Base-by-base conservation (phyloP, 495 filamentous ascomycete genomes). In the Lepraria neglecta region DNA sequence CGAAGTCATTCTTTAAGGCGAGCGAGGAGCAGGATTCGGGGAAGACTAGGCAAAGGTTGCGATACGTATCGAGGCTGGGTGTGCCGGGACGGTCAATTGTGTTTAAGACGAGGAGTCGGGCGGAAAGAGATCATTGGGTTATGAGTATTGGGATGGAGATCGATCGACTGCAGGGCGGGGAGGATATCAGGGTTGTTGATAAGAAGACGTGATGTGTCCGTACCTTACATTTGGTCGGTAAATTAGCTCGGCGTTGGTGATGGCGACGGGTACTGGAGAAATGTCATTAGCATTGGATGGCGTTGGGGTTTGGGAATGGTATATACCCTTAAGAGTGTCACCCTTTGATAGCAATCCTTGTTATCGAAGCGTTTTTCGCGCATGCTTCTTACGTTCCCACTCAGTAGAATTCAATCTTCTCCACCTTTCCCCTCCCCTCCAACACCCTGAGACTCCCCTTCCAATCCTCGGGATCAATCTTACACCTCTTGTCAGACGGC, bases 81-180 rank as follows among this genome's bases (percentile, higher is more conserved):
- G 77, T 78, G 28, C 78, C 81, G 54, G 87, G 87, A 27, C 76
- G 85, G 59, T 84, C 82, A 42, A 81, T 86, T 40, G 86, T 90
- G 15, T 90, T 90, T 65, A 87, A 85, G 70, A 79, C 87, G 31
- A 78, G 86, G 51, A 87, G 81, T 71, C 77, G 87, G 27, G 78
- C 86, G 15, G 87, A 90, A 70, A 84, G 87, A 61, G 87, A 90
- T 74, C 82, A 83, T 46, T 90, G 87, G 87, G 87, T 90, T 35
- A 71, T 88, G 75, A 85, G 77, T 62, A 85, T 90, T 40, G 81
- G 80, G 44, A 82, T 84, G 64, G 87, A 90, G 72, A 90, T 90
- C 72, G 86, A 90, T 70, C 75, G 86, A 58, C 65, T 87, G 61
- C 83, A 86, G 71, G 72, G 65, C 42, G 71, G 67, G 10, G 82